Conservation (phyloP, 495 filamentous ascomycete genomes). For the Neurospora sp. region DNA sequence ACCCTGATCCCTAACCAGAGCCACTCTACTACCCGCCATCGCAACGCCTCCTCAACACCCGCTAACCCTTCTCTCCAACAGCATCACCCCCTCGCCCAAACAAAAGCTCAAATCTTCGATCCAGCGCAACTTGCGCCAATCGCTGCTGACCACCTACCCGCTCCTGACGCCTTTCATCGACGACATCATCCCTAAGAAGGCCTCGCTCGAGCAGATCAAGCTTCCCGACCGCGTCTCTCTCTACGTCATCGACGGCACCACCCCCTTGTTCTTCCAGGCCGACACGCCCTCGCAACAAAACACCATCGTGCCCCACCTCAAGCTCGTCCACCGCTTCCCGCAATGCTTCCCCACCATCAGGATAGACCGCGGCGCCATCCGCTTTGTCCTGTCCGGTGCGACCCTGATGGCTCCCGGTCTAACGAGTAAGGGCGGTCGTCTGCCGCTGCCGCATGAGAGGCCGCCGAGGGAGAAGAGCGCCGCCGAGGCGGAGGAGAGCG, state of each 20-base stretch:
- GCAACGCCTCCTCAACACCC: background rate
- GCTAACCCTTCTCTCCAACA: slow-evolving; percentile 23
- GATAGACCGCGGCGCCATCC: slow-evolving; percentile 91
- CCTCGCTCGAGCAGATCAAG: slow-evolving; percentile 84
- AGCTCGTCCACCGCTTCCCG: slow-evolving; percentile 64
- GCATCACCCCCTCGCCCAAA: slow-evolving; percentile 67
- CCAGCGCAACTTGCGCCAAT: slow-evolving; percentile 73
- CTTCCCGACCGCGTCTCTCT: slow-evolving; percentile 82
- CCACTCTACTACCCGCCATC: slow-evolving; percentile 1
- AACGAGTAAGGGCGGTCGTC: slow-evolving; percentile 65
- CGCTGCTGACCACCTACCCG: slow-evolving; percentile 75
- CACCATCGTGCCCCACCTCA: slow-evolving; percentile 63
- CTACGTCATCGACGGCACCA: slow-evolving; percentile 63
- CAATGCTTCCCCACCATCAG: slow-evolving; percentile 52
- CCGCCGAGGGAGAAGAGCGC: slow-evolving; percentile 18
- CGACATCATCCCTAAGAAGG: slow-evolving; percentile 90
- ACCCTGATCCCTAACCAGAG: background rate
- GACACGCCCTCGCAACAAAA: slow-evolving; percentile 38
- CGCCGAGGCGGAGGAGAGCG: slow-evolving; percentile 12
- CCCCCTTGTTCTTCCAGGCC: slow-evolving; percentile 84
- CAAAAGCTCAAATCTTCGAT: slow-evolving; percentile 97
- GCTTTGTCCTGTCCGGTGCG: slow-evolving; percentile 87
- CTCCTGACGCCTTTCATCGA: slow-evolving; percentile 82
- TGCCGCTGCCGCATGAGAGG: slow-evolving; percentile 43
- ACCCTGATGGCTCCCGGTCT: slow-evolving; percentile 92